A percentile compares a stretch with the other conserved stretches of the same genome.
These are phyloP conservation scores for Ceratobasidium sp. DNA, from an alignment of 1,284 basidiomycete genomes.

Conservation along the genomic window DNA sequence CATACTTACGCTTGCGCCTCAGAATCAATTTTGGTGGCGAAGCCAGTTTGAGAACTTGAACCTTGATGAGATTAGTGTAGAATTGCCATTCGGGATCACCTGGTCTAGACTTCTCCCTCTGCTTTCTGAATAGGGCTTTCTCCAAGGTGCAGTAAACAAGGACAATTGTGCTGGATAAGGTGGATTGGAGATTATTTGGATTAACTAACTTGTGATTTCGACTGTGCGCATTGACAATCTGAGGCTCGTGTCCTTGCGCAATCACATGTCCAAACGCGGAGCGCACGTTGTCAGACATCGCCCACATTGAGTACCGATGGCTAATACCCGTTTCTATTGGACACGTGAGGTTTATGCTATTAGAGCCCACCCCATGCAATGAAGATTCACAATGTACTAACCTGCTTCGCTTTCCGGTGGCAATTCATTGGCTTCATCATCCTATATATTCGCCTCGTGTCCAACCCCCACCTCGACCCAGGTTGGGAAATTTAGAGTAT, in stretches of 20 bases:
- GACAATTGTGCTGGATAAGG: background rate
- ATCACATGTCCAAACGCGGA: background rate
- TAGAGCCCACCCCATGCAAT: no score
- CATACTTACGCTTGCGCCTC: background rate
- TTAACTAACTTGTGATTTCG: background rate
- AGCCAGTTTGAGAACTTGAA: background rate
- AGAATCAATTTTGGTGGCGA: background rate
- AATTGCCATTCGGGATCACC: background rate
- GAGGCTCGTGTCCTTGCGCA: background rate
- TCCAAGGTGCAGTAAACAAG: background rate
- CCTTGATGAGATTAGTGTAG: background rate
- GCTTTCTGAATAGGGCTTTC: background rate
- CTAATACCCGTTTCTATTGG: no score
- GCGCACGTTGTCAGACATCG: background rate
- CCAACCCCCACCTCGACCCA: no score
- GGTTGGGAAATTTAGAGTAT: no score
- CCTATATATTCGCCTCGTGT: no score
- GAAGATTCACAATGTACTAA: no score
- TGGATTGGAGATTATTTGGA: constrained; percentile 1
- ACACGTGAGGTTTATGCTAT: no score
- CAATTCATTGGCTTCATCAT: no score
- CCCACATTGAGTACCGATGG: background rate
- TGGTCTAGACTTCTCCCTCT: background rate
- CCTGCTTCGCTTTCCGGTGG: no score
- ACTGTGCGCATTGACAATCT: background rate